These are phyloP conservation scores for Leucocoprinus birnbaumii DNA, from an alignment of 768 basidiomycete genomes.

Conservation along the genomic window DNA sequence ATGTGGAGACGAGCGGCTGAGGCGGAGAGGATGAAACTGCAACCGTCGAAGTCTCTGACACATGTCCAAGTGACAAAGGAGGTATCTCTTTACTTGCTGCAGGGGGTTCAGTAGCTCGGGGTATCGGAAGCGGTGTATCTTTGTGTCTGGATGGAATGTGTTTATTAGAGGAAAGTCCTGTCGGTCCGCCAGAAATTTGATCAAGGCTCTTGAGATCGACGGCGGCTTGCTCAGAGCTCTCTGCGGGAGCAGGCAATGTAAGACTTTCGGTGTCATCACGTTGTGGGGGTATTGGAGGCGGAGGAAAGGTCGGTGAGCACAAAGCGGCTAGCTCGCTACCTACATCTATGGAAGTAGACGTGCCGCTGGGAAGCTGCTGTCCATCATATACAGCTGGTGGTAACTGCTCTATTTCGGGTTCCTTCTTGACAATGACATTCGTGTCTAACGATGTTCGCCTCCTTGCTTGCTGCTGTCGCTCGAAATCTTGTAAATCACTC, in stretches of 20 bases:
- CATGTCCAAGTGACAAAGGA: too few species aligned
- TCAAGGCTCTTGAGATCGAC: too few species aligned
- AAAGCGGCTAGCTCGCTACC: background rate
- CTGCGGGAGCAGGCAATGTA: background rate
- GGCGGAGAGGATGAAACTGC: too few species aligned
- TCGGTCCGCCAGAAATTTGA: too few species aligned
- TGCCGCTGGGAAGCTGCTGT: background rate
- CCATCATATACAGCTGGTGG: background rate
- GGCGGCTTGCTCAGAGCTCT: too few species aligned
- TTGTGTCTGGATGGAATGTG: too few species aligned
- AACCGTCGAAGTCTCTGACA: too few species aligned
- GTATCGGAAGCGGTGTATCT: too few species aligned
- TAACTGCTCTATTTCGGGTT: constrained; percentile 4
- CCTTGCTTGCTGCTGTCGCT: constrained; percentile 18
- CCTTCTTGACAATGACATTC: background rate
- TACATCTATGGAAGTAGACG: background rate
- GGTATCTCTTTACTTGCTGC: too few species aligned
- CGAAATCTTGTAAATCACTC: constrained; percentile 24
- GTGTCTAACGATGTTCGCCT: background rate
- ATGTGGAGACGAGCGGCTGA: too few species aligned
- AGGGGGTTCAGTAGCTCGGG: too few species aligned
- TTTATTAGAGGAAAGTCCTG: too few species aligned
- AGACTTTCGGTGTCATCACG: background rate
- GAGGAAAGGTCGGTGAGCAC: background rate
- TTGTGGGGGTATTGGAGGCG: background rate